A percentile compares a stretch with the other conserved stretches of the same genome.
Evolutionary conservation across 768 basidiomycete genomes (phyloP).

Genomic region (Scleroderma bovista): DNA sequence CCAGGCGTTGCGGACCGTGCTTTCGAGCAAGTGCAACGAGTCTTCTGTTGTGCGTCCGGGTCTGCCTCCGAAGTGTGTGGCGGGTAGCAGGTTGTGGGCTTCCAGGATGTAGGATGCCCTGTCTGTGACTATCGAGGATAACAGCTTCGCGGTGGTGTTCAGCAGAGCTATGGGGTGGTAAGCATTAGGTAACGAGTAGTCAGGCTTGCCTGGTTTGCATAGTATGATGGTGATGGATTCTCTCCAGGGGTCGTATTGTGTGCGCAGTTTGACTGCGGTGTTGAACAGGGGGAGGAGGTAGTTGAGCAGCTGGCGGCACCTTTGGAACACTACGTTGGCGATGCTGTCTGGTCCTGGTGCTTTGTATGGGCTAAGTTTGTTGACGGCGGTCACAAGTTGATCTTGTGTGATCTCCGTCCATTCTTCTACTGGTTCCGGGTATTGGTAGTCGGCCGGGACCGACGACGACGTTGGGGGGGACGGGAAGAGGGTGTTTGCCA

Average conservation of each 20-base stretch:
- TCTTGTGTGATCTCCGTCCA: constrained; percentile 8
- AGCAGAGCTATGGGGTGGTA: constrained; percentile 35
- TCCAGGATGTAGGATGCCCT: constrained; percentile 23
- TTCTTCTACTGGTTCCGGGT: background rate
- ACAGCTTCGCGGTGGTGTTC: constrained; percentile 26
- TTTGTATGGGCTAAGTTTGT: constrained; percentile 10
- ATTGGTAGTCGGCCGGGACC: background rate
- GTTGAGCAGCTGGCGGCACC: constrained; percentile 6
- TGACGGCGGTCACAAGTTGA: constrained; percentile 5
- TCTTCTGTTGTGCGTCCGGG: background rate
- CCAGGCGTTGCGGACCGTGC: background rate
- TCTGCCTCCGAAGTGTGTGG: background rate
- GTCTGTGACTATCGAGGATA: constrained; percentile 17
- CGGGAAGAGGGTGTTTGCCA: constrained; percentile 23
- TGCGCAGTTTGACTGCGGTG: constrained; percentile 4
- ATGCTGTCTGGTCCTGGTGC: constrained; percentile 23
- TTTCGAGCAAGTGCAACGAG: background rate
- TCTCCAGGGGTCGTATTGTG: constrained; percentile 14
- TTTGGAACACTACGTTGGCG: constrained; percentile 13
- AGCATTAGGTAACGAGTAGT: constrained; percentile 31
- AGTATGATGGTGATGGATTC: constrained; percentile 26
- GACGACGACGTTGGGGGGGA: background rate
- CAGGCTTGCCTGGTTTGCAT: constrained; percentile 29
- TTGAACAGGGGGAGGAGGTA: constrained; percentile 9
- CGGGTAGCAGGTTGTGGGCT: constrained; percentile 28